phyloP scores from a whole-genome alignment of 1,284 basidiomycete genomes.

The Papiliotrema nemorosa region DNA sequence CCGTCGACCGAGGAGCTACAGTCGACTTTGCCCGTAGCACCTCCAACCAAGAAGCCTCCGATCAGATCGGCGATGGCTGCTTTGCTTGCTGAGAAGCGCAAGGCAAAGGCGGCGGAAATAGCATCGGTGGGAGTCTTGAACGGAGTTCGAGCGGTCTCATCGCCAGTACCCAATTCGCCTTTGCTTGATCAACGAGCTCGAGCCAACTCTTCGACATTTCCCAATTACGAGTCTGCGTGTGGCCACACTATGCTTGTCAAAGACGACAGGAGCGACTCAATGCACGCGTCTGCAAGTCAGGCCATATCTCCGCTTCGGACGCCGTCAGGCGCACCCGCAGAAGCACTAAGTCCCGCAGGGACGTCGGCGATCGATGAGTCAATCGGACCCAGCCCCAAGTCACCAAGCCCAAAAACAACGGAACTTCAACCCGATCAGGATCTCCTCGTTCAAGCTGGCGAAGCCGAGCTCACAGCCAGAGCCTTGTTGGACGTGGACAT shows the following conservation, averaged over 20 bases:
- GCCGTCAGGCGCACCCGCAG: neutral
- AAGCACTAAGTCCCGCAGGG: neutral
- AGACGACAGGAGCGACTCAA: no score
- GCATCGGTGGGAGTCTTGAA: slow-evolving; percentile 18
- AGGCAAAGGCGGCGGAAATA: slow-evolving; percentile 33
- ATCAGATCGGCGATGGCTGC: slow-evolving; percentile 24
- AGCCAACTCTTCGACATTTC: slow-evolving; percentile 17
- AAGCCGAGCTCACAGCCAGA: slow-evolving; percentile 81
- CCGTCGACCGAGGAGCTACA: slow-evolving; percentile 50
- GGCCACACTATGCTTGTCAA: neutral
- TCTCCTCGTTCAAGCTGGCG: slow-evolving; percentile 79
- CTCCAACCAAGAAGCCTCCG: slow-evolving; percentile 4
- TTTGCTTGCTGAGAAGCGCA: slow-evolving; percentile 37
- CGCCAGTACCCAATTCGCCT: slow-evolving; percentile 25
- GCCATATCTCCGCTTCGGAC: no score
- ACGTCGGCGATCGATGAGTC: neutral
- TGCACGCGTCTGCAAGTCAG: no score
- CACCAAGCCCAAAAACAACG: neutral
- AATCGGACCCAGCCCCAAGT: neutral
- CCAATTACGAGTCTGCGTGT: slow-evolving; percentile 7
- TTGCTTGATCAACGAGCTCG: slow-evolving; percentile 13
- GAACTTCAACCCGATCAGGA: no score
- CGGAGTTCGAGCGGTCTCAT: slow-evolving; percentile 26
- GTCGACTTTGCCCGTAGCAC: neutral
- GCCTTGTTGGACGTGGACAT: slow-evolving; percentile 56